Evolutionary conservation across 805 yeast species (phyloP).

Genomic region (Brettanomyces bruxellensis): DNA sequence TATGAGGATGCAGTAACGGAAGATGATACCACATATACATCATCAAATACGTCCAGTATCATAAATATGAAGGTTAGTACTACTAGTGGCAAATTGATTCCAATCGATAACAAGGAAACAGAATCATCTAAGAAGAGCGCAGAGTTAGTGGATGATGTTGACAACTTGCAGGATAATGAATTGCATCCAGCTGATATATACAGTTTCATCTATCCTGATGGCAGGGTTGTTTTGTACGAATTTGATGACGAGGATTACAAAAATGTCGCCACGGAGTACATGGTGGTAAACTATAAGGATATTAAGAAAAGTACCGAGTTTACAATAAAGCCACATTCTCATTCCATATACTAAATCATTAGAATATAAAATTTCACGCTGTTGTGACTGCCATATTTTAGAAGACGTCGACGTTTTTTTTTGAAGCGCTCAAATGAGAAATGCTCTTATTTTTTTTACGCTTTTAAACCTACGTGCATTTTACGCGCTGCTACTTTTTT

Average conservation of each 20-base stretch:
- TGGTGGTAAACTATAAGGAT: slow-evolving; percentile 15
- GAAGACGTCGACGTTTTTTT: too few species aligned
- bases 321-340: slow-evolving; percentile 9
- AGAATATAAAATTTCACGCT: not conserved
- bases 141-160: not conserved
- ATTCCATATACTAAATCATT: slow-evolving; percentile 2
- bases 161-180: not conserved
- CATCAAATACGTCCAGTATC: not conserved
- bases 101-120: not conserved
- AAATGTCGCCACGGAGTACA: slow-evolving; percentile 8
- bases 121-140: not conserved
- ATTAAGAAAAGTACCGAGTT: slow-evolving; percentile 9
- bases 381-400: not conserved
- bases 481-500: too few species aligned
- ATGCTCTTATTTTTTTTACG: too few species aligned
- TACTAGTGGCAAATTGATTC: not conserved
- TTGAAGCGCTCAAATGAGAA: too few species aligned
- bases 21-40: not conserved
- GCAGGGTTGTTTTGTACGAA: slow-evolving; percentile 6
- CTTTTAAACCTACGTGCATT: too few species aligned
- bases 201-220: slow-evolving; percentile 12
- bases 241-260: slow-evolving; percentile 8
- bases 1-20: slow-evolving; percentile 2
- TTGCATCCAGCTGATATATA: not conserved
- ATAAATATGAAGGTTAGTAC: not conserved